A percentile compares a stretch with the other conserved stretches of the same genome.
Conservation (phyloP, 768 basidiomycete genomes). For the Postia placenta region DNA sequence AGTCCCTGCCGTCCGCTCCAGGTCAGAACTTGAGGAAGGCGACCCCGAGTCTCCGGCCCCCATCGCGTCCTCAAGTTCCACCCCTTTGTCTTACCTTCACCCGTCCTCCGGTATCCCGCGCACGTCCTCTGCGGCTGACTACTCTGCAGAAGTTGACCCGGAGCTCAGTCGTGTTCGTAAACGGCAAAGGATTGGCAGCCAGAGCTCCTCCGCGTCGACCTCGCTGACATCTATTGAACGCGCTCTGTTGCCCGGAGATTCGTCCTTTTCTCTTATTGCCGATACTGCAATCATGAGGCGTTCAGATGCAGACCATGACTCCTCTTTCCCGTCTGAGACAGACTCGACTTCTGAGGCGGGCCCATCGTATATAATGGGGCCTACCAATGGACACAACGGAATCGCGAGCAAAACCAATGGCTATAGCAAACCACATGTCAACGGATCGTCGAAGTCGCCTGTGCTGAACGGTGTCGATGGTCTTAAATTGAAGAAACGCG, state of each 20-base stretch:
- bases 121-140: conserved; percentile 7
- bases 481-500: conserved; percentile 8
- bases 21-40: conserved; percentile 54
- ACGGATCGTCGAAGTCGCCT: conserved; percentile 12
- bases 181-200: conserved; percentile 22
- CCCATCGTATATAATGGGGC: conserved; percentile 13
- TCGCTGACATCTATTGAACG: conserved; percentile 14
- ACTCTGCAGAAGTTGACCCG: conserved; percentile 12
- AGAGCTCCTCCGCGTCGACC: conserved; percentile 6
- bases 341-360: conserved; percentile 18
- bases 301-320: conserved; percentile 18
- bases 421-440: conserved; percentile 11
- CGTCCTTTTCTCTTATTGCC: conserved; percentile 5
- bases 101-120: conserved; percentile 15
- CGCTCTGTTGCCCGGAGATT: conserved; percentile 15
- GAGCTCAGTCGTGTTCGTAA: conserved; percentile 20
- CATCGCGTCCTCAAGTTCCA: conserved; percentile 14
- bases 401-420: conserved; percentile 18
- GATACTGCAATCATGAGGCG: conserved; percentile 16
- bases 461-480: conserved; percentile 10
- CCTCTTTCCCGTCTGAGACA: conserved; percentile 18
- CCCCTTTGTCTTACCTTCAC: conserved; percentile 23
- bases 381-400: conserved; percentile 22
- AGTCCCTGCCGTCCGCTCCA: conserved; percentile 59
- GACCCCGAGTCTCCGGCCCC: conserved; percentile 21